These are phyloP conservation scores for Glomus cerebriforme DNA, from an alignment of 192 early-diverging fungal genomes.

Conservation along the genomic window DNA sequence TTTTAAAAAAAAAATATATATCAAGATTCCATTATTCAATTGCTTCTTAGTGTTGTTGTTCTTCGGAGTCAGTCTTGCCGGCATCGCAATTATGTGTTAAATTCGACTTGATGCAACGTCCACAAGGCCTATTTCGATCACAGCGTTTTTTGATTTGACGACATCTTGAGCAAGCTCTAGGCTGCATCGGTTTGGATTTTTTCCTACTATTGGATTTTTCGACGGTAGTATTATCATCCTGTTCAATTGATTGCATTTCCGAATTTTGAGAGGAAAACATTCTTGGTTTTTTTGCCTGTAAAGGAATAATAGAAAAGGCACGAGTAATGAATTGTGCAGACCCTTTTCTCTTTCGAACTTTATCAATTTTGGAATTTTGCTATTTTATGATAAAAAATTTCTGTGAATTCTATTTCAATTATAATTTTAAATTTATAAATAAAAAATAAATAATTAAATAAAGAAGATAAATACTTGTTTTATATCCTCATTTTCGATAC, in stretches of 20 bases:
- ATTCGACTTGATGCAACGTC: not conserved
- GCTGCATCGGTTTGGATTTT: not conserved
- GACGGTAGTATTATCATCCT: not conserved
- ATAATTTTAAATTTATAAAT: not conserved
- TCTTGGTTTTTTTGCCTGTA: not conserved
- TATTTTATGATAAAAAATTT: not conserved
- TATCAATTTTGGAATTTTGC: not conserved
- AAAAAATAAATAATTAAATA: not conserved
- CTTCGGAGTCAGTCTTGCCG: not conserved
- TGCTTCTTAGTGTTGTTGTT: not conserved
- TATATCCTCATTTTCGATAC: not conserved
- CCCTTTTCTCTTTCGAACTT: not conserved
- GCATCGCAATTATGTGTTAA: not conserved
- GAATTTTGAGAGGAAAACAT: not conserved
- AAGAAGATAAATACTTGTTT: not conserved
- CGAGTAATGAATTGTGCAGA: not conserved
- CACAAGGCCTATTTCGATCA: constrained; percentile 13
- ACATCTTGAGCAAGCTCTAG: constrained; percentile 15
- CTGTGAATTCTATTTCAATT: not conserved
- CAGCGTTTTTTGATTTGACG: constrained; percentile 9
- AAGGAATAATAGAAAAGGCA: not conserved
- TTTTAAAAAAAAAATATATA: no score
- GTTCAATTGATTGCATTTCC: not conserved
- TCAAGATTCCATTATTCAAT: no score
- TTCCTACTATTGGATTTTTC: not conserved